These are phyloP conservation scores for Corynespora cassiicola DNA, from an alignment of 2,329 filamentous ascomycete genomes.

Conservation along the genomic window DNA sequence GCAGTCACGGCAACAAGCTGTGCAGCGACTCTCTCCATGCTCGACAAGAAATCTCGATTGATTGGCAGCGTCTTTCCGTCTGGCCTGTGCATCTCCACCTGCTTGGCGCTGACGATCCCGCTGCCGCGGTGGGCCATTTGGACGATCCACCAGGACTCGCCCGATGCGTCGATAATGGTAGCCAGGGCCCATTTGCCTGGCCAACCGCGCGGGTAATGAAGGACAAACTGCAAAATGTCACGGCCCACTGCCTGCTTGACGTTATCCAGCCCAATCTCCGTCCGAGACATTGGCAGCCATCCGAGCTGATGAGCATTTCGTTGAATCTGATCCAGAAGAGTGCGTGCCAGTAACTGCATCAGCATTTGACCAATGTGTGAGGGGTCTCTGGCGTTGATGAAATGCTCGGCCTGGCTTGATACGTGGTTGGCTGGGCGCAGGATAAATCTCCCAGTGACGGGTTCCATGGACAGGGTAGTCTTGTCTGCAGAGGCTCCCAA, in stretches of 20 bases:
- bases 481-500: constrained; percentile 67
- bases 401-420: constrained; percentile 62
- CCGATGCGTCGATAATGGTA: constrained; percentile 50
- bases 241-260: constrained; percentile 67
- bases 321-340: constrained; percentile 67
- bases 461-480: constrained; percentile 72
- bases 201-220: constrained; percentile 78
- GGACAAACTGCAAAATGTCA: constrained; percentile 67
- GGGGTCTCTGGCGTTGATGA: constrained; percentile 68
- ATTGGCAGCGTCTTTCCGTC: constrained; percentile 26
- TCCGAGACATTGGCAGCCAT: constrained; percentile 61
- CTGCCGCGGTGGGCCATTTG: constrained; percentile 30
- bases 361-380: constrained; percentile 65
- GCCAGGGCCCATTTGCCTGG: constrained; percentile 73
- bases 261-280: constrained; percentile 53
- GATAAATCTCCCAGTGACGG: constrained; percentile 77
- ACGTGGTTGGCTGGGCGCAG: constrained; percentile 64
- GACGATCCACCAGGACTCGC: constrained; percentile 47
- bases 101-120: constrained; percentile 36
- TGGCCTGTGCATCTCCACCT: constrained; percentile 30
- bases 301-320: constrained; percentile 67
- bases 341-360: constrained; percentile 67
- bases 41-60: constrained; percentile 32
- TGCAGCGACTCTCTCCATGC: constrained; percentile 49
- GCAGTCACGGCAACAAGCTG: constrained; percentile 37